Conservation (phyloP, 208 protist genomes). For the Herpetomonas samuelpessoai region DNA sequence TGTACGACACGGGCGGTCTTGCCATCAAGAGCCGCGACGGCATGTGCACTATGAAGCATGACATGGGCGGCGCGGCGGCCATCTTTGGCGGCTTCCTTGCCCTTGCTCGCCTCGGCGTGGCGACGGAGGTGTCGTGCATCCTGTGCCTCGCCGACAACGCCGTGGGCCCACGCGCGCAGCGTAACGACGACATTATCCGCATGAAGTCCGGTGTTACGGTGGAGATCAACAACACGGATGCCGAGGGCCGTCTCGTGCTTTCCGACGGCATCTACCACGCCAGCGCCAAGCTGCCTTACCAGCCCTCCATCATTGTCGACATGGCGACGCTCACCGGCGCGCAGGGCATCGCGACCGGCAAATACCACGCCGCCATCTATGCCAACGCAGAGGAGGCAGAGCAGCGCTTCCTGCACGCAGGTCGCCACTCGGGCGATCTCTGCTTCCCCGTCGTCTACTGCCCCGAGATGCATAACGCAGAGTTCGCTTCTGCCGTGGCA, state of each 20-base stretch:
- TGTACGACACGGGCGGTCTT: constrained; percentile 92
- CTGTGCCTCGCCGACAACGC: constrained; percentile 92
- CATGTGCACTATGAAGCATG: constrained; percentile 92
- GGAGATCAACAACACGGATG: constrained; percentile 94
- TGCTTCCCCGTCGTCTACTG: constrained; percentile 86
- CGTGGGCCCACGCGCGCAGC: constrained; percentile 65
- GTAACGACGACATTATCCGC: constrained; percentile 87
- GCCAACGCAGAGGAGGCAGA: constrained; percentile 72
- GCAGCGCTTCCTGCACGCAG: constrained; percentile 36
- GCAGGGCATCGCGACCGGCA: constrained; percentile 82
- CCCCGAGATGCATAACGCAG: constrained; percentile 78
- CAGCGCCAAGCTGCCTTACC: constrained; percentile 64
- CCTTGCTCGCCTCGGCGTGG: constrained; percentile 38
- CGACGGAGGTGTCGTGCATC: constrained; percentile 43
- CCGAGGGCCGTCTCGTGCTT: constrained; percentile 91
- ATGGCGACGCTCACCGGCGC: constrained; percentile 93
- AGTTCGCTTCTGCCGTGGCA: constrained; percentile 70
- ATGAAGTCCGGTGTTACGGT: constrained; percentile 88
- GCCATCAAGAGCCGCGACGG: constrained; percentile 65
- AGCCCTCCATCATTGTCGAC: constrained; percentile 81
- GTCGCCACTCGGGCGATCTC: constrained; percentile 69
- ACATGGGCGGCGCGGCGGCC: constrained; percentile 90
- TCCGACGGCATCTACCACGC: constrained; percentile 90
- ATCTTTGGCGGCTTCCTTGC: constrained; percentile 79
- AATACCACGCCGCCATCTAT: constrained; percentile 79